Percentiles rank a stretch among this genome's conserved stretches.
Conservation (phyloP, 1,139 yeast species). For the Protomyces inouyei region DNA sequence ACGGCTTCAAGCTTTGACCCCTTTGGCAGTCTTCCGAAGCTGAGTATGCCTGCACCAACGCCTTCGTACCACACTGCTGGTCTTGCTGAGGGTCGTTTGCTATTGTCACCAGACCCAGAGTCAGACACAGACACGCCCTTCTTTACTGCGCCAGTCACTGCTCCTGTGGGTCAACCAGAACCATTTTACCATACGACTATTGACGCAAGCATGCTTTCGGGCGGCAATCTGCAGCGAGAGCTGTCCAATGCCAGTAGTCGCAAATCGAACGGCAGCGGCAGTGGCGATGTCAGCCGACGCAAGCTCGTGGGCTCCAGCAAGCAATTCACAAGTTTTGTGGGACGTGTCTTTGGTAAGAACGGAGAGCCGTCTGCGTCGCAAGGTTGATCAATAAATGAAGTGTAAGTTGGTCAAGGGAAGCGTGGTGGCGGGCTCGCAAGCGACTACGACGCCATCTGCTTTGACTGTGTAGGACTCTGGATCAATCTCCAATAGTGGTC, state of each 20-base stretch:
- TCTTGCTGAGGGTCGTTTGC: neutral
- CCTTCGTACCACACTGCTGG: too few species aligned
- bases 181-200: slow-evolving; percentile 11
- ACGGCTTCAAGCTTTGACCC: neutral
- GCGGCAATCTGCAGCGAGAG: neutral
- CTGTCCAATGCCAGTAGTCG: slow-evolving; percentile 3
- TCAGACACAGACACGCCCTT: neutral
- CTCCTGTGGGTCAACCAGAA: neutral
- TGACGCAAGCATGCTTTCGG: neutral
- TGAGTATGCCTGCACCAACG: neutral
- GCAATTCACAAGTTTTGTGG: slow-evolving; percentile 18
- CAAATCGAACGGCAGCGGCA: neutral
- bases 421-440: slow-evolving; percentile 25
- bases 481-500: slow-evolving; percentile 27
- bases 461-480: slow-evolving; percentile 28
- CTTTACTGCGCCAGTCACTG: neutral
- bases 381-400: slow-evolving; percentile 15
- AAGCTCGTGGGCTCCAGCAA: slow-evolving; percentile 1
- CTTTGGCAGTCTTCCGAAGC: neutral
- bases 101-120: neutral
- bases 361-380: neutral
- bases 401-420: slow-evolving; percentile 27
- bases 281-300: slow-evolving; percentile 8
- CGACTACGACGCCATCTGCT: slow-evolving; percentile 23
- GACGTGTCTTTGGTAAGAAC: slow-evolving; percentile 16